Conservation (phyloP, 1,284 basidiomycete genomes). For the Neolentinus lepideus region DNA sequence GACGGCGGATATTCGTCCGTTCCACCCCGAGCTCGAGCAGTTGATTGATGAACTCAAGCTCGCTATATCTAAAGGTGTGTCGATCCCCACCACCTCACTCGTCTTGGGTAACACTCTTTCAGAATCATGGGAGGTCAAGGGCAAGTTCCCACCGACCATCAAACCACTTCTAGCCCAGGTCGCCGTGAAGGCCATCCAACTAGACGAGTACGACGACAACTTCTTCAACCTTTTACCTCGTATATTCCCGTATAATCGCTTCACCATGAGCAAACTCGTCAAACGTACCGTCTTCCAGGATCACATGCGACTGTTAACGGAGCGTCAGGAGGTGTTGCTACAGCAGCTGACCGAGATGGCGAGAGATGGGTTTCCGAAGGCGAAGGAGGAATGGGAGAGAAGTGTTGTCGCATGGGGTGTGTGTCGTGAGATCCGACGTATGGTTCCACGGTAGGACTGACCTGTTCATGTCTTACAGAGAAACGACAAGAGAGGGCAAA, state of each 20-base stretch:
- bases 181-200: slow-evolving; percentile 72
- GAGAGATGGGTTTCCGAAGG: slow-evolving; percentile 55
- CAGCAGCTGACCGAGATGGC: slow-evolving; percentile 51
- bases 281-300: slow-evolving; percentile 72
- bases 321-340: slow-evolving; percentile 59
- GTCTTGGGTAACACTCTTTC: slow-evolving; percentile 3
- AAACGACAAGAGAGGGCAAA: slow-evolving; percentile 51
- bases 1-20: slow-evolving; percentile 54
- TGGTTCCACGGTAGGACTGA: not conserved
- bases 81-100: not conserved
- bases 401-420: slow-evolving; percentile 58
- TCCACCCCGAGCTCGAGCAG: slow-evolving; percentile 62
- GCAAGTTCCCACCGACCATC: slow-evolving; percentile 82
- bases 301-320: slow-evolving; percentile 53
- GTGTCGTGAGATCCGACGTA: slow-evolving; percentile 12
- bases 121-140: slow-evolving; percentile 71
- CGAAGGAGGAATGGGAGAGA: slow-evolving; percentile 69
- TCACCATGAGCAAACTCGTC: slow-evolving; percentile 83
- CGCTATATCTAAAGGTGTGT: slow-evolving; percentile 51
- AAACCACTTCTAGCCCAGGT: slow-evolving; percentile 69
- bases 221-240: slow-evolving; percentile 86
- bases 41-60: slow-evolving; percentile 56
- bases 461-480: slow-evolving; percentile 28
- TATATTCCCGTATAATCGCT: slow-evolving; percentile 90
- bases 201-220: slow-evolving; percentile 86